phyloP scores from a whole-genome alignment of 306 rosid species.

The Ceratonia siliqua region DNA sequence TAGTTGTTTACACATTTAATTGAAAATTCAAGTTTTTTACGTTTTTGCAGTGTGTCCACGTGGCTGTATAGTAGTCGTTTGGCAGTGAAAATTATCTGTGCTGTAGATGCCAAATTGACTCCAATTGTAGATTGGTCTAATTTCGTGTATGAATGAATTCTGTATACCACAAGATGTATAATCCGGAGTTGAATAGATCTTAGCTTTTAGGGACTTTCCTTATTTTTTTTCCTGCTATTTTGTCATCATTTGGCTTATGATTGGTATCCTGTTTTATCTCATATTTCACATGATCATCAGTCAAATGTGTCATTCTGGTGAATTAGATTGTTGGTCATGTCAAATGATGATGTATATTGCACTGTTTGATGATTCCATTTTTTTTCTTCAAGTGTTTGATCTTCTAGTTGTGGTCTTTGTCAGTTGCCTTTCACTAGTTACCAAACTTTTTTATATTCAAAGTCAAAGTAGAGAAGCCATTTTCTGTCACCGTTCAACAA shows the following conservation, averaged over 20 bases:
- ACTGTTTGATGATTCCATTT: neutral
- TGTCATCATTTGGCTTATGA: neutral
- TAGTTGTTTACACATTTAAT: neutral
- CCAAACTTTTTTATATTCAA: conserved; percentile 5
- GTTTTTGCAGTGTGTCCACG: neutral
- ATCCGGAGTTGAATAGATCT: neutral
- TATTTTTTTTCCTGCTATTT: neutral
- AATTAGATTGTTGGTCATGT: neutral
- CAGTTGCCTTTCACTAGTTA: neutral
- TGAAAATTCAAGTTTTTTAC: neutral
- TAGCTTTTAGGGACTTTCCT: neutral
- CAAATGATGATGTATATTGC: neutral
- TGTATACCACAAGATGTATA: neutral
- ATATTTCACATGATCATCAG: neutral
- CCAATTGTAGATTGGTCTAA: neutral
- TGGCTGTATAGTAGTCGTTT: neutral
- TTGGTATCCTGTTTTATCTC: neutral
- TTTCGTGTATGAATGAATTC: neutral
- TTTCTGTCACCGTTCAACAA: neutral
- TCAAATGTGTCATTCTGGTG: neutral
- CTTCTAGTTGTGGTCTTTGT: conserved; percentile 7
- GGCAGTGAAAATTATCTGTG: neutral
- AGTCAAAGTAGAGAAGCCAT: conserved; percentile 7
- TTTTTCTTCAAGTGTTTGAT: neutral
- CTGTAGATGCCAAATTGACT: neutral